Base-by-base conservation (phyloP, 805 yeast genomes). In the Wickerhamiella shivajii region DNA sequence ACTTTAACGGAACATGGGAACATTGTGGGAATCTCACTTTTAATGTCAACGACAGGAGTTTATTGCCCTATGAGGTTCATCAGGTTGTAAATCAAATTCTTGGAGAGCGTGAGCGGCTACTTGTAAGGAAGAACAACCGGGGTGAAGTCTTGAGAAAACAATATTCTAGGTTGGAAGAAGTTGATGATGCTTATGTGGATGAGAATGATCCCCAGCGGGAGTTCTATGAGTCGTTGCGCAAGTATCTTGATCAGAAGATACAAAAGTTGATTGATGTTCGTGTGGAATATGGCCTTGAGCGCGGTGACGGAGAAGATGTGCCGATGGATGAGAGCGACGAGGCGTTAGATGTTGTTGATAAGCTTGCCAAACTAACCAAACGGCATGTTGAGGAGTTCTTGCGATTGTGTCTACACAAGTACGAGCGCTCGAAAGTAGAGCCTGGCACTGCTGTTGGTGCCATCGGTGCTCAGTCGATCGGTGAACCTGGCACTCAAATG, bases 361-460 rank as follows among this genome's bases (percentile, higher is more conserved):
- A 63, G 56, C 43, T 57, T 45, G 42, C 59, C 68, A 42, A 77
- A 50, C 72, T 90, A 27, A 67, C 92, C 2, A 63, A 66, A 25
- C 50, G 52, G 13, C 63, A 76, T 42, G 68, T 90, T 12, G 56
- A 55, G 11, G 68, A 64, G 43, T 90, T 90, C 57, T 60, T 90
- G 49, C 66, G 69, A 30, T 69, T 78, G 46, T 79, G 96, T 45
- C 64, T 87, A 39, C 61, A 63, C 45, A 90, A 90, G 58, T 90
- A 90, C 51, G 71, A 72, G 35, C 67, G 77, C 44, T 95, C 98
- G 6, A 76, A 75, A 58, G 96, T 90, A 12, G 98, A 90, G 56
- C 98, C 98, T 1, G 98, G 97, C 41, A 90, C 98, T 3, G 98
- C 98, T 2, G 97, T 90, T 36, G 98, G 98, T 44, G 97, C 98